Percentiles rank a stretch among this genome's conserved stretches.
Evolutionary conservation across 345 rosid species (phyloP).

Genomic region (Aquilaria yunnanensis): DNA sequence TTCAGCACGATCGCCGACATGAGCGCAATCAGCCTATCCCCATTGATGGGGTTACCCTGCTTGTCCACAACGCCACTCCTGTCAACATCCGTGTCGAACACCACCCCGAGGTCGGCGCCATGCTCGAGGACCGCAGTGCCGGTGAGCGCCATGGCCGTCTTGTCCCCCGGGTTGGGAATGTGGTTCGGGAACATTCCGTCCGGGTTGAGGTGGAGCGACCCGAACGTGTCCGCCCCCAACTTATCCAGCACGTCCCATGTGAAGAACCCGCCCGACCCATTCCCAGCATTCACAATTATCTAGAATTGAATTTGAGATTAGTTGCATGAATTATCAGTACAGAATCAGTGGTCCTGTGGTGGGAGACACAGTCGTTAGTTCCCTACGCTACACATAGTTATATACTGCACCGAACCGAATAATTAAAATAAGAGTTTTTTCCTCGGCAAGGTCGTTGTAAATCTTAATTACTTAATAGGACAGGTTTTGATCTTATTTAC

Average conservation of each 20-base stretch:
- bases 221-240: constrained; percentile 87
- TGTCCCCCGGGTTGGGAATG: constrained; percentile 89
- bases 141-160: constrained; percentile 82
- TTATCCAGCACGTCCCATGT: constrained; percentile 83
- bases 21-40: constrained; percentile 85
- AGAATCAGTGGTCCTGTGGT: no score
- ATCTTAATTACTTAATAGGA: no score
- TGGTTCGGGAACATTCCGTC: constrained; percentile 96
- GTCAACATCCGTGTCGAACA: constrained; percentile 93
- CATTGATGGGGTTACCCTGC: constrained; percentile 75
- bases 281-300: constrained; percentile 89
- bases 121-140: constrained; percentile 62
- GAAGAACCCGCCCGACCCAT: constrained; percentile 95
- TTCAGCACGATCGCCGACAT: constrained; percentile 76
- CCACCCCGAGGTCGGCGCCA: constrained; percentile 88
- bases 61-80: constrained; percentile 86
- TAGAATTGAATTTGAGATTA: constrained; percentile 18
- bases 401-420: no score
- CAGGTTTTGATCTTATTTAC: no score
- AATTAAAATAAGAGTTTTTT: no score
- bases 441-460: no score
- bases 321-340: background rate
- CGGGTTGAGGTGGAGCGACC: constrained; percentile 76
- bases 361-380: no score
- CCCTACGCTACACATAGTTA: no score